phyloP scores from a whole-genome alignment of 2,329 filamentous ascomycete genomes.

The Allantophomopsis lycopodina region DNA sequence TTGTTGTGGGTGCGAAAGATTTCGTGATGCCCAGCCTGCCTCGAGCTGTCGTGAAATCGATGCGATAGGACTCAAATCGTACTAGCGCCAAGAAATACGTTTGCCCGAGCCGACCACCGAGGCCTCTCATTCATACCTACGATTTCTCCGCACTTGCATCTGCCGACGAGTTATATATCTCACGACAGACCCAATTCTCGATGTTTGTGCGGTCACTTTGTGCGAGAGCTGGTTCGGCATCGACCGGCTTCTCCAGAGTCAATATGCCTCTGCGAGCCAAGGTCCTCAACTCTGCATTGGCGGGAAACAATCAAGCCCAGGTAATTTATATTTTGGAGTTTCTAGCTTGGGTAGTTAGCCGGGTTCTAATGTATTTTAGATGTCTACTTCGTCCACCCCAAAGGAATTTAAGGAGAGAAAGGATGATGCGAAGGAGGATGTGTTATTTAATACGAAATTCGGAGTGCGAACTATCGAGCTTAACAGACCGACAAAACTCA shows the following conservation, averaged over 20 bases:
- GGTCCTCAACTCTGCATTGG: constrained; percentile 45
- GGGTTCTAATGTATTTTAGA: constrained; percentile 19
- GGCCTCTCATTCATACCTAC: neutral
- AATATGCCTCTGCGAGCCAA: constrained; percentile 75
- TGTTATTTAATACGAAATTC: constrained; percentile 80
- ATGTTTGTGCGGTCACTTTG: constrained; percentile 45
- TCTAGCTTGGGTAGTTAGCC: neutral
- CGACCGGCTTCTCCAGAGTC: constrained; percentile 27
- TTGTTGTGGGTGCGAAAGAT: constrained; percentile 6
- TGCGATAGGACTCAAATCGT: constrained; percentile 7
- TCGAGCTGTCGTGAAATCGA: constrained; percentile 9
- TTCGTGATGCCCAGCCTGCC: constrained; percentile 2
- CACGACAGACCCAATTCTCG: constrained; percentile 17
- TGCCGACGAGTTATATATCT: neutral
- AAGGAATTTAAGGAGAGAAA: constrained; percentile 9
- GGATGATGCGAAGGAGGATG: constrained; percentile 76
- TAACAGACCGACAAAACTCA: constrained; percentile 84
- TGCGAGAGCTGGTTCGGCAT: constrained; percentile 37
- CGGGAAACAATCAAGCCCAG: constrained; percentile 35
- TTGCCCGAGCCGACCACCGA: neutral
- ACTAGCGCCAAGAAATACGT: constrained; percentile 6
- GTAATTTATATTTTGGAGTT: constrained; percentile 1
- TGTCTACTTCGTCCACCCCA: constrained; percentile 19
- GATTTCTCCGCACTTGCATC: too few species aligned
- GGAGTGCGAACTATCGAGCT: constrained; percentile 87